Conservation (phyloP, 202 grass and related monocot species). For the Cymbopogon flexuosus region DNA sequence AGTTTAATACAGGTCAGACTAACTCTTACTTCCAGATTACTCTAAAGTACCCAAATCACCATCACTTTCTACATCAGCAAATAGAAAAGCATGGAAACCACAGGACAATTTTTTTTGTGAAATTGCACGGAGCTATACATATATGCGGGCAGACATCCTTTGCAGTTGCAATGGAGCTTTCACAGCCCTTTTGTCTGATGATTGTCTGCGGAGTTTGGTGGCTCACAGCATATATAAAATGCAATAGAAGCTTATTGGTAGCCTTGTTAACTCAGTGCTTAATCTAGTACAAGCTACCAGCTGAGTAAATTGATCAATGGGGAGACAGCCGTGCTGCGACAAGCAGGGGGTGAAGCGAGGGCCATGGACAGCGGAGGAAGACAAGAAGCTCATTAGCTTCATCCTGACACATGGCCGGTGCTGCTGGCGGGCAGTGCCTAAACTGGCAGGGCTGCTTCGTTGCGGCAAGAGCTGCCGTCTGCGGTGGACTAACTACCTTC, state of each 20-base stretch:
- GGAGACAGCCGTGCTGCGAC: constrained; percentile 82
- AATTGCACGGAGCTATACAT: constrained; percentile 11
- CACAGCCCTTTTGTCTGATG: constrained; percentile 29
- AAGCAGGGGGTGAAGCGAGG: constrained; percentile 80
- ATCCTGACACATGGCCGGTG: constrained; percentile 64
- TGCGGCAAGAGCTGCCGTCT: constrained; percentile 86
- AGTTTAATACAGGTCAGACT: not conserved
- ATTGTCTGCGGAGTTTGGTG: constrained; percentile 41
- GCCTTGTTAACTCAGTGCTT: constrained; percentile 23
- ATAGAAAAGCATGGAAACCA: constrained; percentile 24
- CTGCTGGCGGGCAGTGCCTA: constrained; percentile 84
- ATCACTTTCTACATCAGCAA: constrained; percentile 18
- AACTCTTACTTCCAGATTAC: constrained; percentile 33
- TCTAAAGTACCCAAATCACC: constrained; percentile 11
- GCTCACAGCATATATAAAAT: constrained; percentile 22
- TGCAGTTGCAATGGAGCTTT: constrained; percentile 52
- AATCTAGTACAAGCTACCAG: constrained; percentile 22
- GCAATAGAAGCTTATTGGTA: constrained; percentile 17
- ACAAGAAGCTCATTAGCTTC: constrained; percentile 84
- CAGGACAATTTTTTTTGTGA: not conserved
- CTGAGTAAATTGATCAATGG: constrained; percentile 46
- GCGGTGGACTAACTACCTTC: constrained; percentile 86
- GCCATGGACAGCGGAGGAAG: constrained; percentile 82
- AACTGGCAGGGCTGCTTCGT: constrained; percentile 60
- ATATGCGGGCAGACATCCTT: constrained; percentile 17